phyloP scores from a whole-genome alignment of 257 asterid species.

The Nicotiana otophora region DNA sequence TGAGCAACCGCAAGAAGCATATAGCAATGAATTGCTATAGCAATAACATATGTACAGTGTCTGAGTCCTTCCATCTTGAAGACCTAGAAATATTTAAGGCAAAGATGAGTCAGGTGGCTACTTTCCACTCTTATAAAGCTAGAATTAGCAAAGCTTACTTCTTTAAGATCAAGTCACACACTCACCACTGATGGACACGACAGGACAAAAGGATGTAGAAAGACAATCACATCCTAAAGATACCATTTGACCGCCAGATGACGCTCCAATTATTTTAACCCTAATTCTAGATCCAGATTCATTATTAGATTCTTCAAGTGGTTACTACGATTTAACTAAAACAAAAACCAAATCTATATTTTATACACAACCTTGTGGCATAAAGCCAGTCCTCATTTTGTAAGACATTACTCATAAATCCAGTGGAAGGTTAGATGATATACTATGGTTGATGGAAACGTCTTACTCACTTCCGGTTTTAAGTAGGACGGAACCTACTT shows the following conservation, averaged over 20 bases:
- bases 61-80: slow-evolving; percentile 14
- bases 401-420: neutral
- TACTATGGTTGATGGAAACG: neutral
- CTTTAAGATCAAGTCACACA: neutral
- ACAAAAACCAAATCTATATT: neutral
- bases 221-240: too few relatives aligned
- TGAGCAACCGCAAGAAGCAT: slow-evolving; percentile 14
- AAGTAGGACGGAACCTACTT: neutral
- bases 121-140: neutral
- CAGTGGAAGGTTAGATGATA: slow-evolving; percentile 2
- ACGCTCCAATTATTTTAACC: too few relatives aligned
- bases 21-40: slow-evolving; percentile 9
- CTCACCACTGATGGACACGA: too few relatives aligned
- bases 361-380: slow-evolving; percentile 1
- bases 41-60: neutral
- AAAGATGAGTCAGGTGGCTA: neutral
- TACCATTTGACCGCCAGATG: too few relatives aligned
- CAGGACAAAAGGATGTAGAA: too few relatives aligned
- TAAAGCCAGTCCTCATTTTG: neutral
- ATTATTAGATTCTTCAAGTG: neutral
- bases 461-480: neutral
- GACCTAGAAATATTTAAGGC: neutral
- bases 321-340: neutral
- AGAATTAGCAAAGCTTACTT: neutral
- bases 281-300: neutral